A percentile compares a stretch with the other conserved stretches of the same genome.
Conservation (phyloP, 257 asterid genomes). For the Solanum pimpinellifolium region DNA sequence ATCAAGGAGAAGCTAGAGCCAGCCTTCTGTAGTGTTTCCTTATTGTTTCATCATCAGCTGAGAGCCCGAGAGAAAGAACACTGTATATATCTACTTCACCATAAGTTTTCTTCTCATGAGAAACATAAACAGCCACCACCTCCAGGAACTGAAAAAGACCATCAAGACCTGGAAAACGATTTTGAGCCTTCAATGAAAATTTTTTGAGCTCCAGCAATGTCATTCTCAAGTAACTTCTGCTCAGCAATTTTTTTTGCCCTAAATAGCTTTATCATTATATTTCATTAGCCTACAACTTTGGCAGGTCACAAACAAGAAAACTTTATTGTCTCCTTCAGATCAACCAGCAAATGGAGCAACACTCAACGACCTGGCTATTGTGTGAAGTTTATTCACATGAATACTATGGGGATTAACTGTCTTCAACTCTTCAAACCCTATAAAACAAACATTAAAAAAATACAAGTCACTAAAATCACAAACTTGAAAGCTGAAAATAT, state of each 20-base stretch:
- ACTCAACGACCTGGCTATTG: not conserved
- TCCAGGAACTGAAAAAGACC: not conserved
- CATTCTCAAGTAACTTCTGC: not conserved
- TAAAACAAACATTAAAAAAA: not conserved
- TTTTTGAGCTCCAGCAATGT: not conserved
- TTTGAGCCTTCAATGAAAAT: not conserved
- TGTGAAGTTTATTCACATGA: not conserved
- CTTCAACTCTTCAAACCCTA: not conserved
- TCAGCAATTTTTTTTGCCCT: not conserved
- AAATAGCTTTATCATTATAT: not conserved
- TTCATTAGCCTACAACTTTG: not conserved
- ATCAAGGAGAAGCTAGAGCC: not conserved
- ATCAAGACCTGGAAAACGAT: not conserved
- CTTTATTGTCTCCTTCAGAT: not conserved
- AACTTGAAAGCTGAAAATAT: not conserved
- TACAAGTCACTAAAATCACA: not conserved
- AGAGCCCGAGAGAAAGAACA: not conserved
- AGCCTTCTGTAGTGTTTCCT: not conserved
- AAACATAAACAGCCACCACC: not conserved
- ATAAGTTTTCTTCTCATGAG: not conserved
- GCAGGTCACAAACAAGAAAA: not conserved
- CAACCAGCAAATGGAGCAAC: not conserved
- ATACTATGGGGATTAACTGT: not conserved
- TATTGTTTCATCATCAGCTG: not conserved
- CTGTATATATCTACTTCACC: not conserved